Evolutionary conservation across 2,329 filamentous ascomycete genomes (phyloP).

Genomic region (Drechslerella coelobrocha): DNA sequence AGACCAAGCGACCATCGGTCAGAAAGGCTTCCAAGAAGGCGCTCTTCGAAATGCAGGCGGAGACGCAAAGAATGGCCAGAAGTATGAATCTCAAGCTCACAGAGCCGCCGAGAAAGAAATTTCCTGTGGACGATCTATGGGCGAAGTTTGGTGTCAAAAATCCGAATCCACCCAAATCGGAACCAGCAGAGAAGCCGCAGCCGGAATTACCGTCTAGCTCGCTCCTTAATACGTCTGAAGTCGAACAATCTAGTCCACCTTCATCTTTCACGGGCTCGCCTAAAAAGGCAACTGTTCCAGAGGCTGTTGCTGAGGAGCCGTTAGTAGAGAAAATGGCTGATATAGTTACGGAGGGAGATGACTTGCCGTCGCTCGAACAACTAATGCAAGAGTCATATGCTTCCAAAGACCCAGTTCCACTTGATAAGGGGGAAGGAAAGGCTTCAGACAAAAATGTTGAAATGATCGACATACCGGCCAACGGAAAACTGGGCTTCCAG

Average conservation of each 20-base stretch:
- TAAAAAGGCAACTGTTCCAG: neutral
- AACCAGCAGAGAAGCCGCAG: constrained; percentile 7
- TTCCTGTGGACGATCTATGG: constrained; percentile 57
- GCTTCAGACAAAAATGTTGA: constrained; percentile 43
- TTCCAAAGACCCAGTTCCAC: constrained; percentile 21
- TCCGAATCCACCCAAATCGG: constrained; percentile 13
- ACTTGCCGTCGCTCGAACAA: constrained; percentile 29
- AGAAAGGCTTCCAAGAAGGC: constrained; percentile 95
- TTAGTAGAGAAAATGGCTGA: neutral
- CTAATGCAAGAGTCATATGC: constrained; percentile 24
- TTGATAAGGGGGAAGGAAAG: constrained; percentile 51
- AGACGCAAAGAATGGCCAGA: constrained; percentile 87
- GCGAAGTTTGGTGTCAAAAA: constrained; percentile 18
- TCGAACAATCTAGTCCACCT: constrained; percentile 34
- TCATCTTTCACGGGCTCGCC: constrained; percentile 23
- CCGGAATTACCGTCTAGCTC: constrained; percentile 19
- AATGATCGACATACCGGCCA: constrained; percentile 23
- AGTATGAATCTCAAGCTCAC: constrained; percentile 92
- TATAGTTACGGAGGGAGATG: constrained; percentile 8
- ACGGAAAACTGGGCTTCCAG: constrained; percentile 30
- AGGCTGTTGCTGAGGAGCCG: neutral
- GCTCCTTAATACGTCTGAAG: constrained; percentile 23
- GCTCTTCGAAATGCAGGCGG: constrained; percentile 89
- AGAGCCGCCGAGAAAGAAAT: constrained; percentile 88
- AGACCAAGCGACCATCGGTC: constrained; percentile 66